A percentile compares a stretch with the other conserved stretches of the same genome.
Conservation (phyloP, 257 asterid genomes). For the Ajuga chamaepitys region DNA sequence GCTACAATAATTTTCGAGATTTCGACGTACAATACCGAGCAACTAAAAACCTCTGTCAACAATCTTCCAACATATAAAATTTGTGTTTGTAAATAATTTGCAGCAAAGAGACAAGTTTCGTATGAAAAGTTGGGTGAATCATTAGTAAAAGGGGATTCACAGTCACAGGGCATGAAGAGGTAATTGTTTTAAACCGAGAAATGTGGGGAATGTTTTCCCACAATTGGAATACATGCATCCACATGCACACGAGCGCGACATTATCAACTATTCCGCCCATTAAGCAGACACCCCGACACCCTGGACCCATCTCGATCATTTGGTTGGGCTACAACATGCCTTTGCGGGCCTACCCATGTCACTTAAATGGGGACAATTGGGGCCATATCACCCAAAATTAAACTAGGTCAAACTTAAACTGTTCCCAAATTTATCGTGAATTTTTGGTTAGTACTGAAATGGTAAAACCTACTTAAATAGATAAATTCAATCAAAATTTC, state of each 20-base stretch:
- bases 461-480: no score
- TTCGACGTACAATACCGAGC: no score
- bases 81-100: background rate
- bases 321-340: conserved; percentile 3
- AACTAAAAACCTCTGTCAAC: no score
- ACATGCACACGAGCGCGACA: conserved; percentile 23
- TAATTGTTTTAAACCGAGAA: background rate
- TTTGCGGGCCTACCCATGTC: background rate
- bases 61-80: background rate
- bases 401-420: no score
- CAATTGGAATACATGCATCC: background rate
- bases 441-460: no score
- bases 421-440: no score
- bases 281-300: conserved; percentile 3
- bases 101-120: background rate
- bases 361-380: background rate
- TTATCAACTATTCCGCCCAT: background rate
- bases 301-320: conserved; percentile 11
- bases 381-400: no score
- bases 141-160: background rate
- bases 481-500: no score
- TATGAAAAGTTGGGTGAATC: background rate
- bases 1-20: no score
- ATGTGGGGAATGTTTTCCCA: conserved; percentile 2
- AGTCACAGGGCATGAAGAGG: background rate